Evolutionary conservation across 345 rosid species (phyloP), one percentile per base, ranked within the genome.

Genomic region (Cardamine resedifolia): DNA sequence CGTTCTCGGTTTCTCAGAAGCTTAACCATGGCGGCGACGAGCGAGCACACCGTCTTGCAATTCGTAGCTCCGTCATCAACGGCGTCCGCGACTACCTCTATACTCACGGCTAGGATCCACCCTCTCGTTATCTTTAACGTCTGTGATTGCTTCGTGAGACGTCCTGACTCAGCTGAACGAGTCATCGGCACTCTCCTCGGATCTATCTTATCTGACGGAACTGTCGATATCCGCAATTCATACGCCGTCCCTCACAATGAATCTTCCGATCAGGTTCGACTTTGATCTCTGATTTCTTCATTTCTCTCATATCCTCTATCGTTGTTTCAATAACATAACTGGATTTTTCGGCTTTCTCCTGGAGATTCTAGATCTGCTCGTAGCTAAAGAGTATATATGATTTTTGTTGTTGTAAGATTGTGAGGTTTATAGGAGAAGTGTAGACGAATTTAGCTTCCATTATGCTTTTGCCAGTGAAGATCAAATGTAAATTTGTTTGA

Each of bases 221-320:
- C 98, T 5, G 92, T 96, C 7, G 99, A 96, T 43, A 80, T 96
- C 63, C 91, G 99, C 26, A 92, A 96, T 74, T 96, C 96, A 12
- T 92, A 90, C 55, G 99, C 93, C 28, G 98, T 96, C 45, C 99
- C 99, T 78, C 98, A 96, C 83, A 92, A 88, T 21, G 99, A 96
- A 77, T 87, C 86, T 44, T 82, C 91, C 43, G 96, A 83, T 62
- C 97, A 92, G 99, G 97, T 92, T 20, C 20, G 24, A 31, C 18
- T 53, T 41, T 10, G 30, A 30, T 27, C 43, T 23, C 56, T 15
- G 34, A 43, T 27, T 33, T 10, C 9, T 18, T 66, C 61, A 11
- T 44, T 10, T 10, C 36, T 26, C 26, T 66, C 38, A 48, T 9
- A n/a, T 52, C 7, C 26, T 24, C 15, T 30, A 52, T 52, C 11